Evolutionary conservation across 2,329 filamentous ascomycete genomes (phyloP).

Genomic region (Calonectria pauciramosa): DNA sequence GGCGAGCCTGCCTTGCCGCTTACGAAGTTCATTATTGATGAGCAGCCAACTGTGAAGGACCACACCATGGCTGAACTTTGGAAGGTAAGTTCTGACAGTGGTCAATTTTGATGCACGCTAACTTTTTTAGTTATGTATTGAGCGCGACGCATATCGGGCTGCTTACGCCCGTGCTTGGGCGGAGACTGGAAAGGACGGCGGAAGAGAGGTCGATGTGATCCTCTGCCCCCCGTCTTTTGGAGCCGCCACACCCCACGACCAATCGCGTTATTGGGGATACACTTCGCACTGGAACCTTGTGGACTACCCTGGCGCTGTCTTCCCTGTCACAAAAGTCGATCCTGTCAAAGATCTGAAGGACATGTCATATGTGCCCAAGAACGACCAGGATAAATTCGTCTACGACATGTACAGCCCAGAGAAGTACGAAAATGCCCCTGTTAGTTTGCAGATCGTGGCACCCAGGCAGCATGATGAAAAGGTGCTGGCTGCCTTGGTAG

Average conservation of each 20-base stretch:
- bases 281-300: conserved; percentile 78
- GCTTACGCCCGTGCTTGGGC: conserved; percentile 56
- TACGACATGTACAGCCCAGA: conserved; percentile 47
- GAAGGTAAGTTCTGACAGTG: conserved; percentile 44
- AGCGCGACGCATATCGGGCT: conserved; percentile 56
- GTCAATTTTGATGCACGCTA: not conserved
- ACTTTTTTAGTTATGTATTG: conserved; percentile 46
- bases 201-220: conserved; percentile 68
- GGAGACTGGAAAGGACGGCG: conserved; percentile 46
- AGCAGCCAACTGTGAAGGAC: conserved; percentile 59
- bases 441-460: conserved; percentile 48
- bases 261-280: conserved; percentile 71
- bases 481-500: conserved; percentile 43
- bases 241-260: conserved; percentile 60
- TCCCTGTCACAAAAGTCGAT: conserved; percentile 63
- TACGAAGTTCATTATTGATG: conserved; percentile 70
- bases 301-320: conserved; percentile 74
- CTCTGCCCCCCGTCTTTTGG: conserved; percentile 71
- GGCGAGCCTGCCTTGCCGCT: conserved; percentile 72
- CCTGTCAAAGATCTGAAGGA: conserved; percentile 43
- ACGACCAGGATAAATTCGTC: conserved; percentile 45
- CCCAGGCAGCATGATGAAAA: conserved; percentile 49
- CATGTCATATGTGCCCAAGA: conserved; percentile 43
- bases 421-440: conserved; percentile 43
- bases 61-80: conserved; percentile 57